A percentile compares a stretch with the other conserved stretches of the same genome.
Conservation (phyloP, 345 rosid genomes). For the Citrus trifoliata region DNA sequence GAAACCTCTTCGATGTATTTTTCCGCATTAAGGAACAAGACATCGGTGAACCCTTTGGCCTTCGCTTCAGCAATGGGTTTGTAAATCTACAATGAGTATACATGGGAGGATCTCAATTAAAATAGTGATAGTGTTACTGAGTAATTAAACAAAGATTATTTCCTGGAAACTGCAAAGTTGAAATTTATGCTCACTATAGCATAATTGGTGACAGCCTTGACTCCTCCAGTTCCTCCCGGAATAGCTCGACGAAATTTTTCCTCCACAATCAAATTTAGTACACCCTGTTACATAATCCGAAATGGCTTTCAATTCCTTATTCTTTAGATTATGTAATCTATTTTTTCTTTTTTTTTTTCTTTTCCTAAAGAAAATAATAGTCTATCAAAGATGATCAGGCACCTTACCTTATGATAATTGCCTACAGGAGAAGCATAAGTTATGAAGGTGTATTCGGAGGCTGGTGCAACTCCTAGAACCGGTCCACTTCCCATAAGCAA, state of each 20-base stretch:
- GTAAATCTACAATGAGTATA: constrained; percentile 27
- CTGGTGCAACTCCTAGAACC: constrained; percentile 16
- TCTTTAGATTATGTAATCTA: no score
- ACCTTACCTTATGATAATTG: constrained; percentile 21
- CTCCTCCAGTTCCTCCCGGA: constrained; percentile 61
- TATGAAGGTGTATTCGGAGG: constrained; percentile 23
- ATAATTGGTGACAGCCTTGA: constrained; percentile 60
- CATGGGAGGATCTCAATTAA: background rate
- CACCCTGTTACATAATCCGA: constrained; percentile 19
- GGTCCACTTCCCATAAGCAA: constrained; percentile 31
- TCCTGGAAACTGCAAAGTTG: background rate
- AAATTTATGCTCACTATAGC: constrained; percentile 43
- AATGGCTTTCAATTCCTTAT: background rate
- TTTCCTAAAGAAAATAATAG: no score
- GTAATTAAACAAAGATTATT: background rate
- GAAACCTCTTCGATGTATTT: constrained; percentile 64
- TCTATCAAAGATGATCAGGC: background rate
- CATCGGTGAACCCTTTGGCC: constrained; percentile 61
- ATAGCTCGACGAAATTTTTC: constrained; percentile 43
- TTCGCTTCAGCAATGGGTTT: constrained; percentile 50
- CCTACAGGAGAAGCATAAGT: constrained; percentile 34
- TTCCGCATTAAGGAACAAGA: constrained; percentile 55
- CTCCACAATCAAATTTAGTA: constrained; percentile 44
- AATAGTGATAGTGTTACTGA: background rate
- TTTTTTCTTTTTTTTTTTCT: no score